Evolutionary conservation across 2,329 filamentous ascomycete genomes (phyloP), one percentile per base, ranked within the genome.

Genomic region (Leptographium galeiforme): DNA sequence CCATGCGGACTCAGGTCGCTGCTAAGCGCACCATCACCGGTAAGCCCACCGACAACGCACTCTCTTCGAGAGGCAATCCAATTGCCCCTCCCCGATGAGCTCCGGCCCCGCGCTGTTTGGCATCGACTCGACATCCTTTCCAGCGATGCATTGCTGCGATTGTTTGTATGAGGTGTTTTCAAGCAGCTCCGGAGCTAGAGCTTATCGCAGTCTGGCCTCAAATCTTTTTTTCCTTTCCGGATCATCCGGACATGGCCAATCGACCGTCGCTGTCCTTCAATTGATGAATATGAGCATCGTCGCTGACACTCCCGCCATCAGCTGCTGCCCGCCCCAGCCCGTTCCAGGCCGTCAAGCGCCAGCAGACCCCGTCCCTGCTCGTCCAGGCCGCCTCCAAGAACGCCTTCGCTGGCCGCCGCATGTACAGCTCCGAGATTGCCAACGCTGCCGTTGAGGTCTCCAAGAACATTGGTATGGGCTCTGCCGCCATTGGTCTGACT

Each of bases 381-480:
- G 73, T 77, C 72, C 58, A 59, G 57, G 78, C 79, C 70, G 75
- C 74, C 69, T 78, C 79, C 73, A 76, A 80, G 72, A 79, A 77
- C 67, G 81, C 81, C 76, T 68, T 74, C 68, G 65, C 66, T 63
- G 74, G 78, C 70, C 81, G 79, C 72, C 85, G 85, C 69, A 80
- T 82, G 71, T 90, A 89, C 84, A 88, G 84, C 68, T 89, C 86
- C 68, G 86, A 90, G 82, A 87, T 90, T 73, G 85, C 86, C 76
- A 79, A 85, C 72, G 86, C 86, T 73, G 84, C 90, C 78, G 86
- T 90, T 71, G 85, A 89, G 80, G 85, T 88, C 75, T 89, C 86
- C 74, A 86, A 89, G 82, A 89, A 89, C 84, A 72, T 89, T 68
- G 86, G 86, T 81, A 89, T 89, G 85, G 86, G 86, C 74, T 78